Evolutionary conservation across 1,284 basidiomycete species (phyloP), one percentile per base, ranked within the genome.

Genomic region (Tilletia walkeri): DNA sequence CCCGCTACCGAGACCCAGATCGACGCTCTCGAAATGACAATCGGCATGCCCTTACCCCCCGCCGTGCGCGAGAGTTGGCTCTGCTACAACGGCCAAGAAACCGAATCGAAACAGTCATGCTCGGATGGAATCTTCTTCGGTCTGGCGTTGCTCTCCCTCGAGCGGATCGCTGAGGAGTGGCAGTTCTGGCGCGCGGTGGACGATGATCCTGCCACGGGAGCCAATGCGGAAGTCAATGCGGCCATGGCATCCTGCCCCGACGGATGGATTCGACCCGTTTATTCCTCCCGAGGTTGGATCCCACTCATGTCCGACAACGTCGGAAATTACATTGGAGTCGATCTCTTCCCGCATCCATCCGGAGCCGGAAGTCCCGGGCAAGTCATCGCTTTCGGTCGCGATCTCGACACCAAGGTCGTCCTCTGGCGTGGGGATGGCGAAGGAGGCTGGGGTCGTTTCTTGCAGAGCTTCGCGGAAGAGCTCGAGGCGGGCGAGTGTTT

Each of bases 341-440:
- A 99, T 84, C 88, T 99, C 72, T 93, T 91, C 84, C 95, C 95
- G 4, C 84, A 82, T n/a, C 78, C 80, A 1, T 69, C 70, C 24
- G 77, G 79, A 38, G 73, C 76, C 48, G 95, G 94, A 65, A 84
- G 88, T 1, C 87, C 89, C 66, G 96, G 95, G 3, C 95, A 99
- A 84, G 94, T 97, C 67, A 98, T 99, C 74, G 90, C 98, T 65
- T 99, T 98, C 84, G 95, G 95, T 14, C 89, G 95, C 67, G 95
- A 99, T 83, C 97, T 99, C 84, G 95, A 99, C 84, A 92, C 94
- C 34, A 99, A 99, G 84, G 92, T 97, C 53, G 95, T 98, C 45
- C 87, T 98, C 67, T 85, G 82, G 79, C 75, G 80, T 38, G 84
- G 82, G 7, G 94, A 98, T 74, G 94, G 95, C 18, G 87, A 89